Base-by-base conservation (phyloP, 495 filamentous ascomycete species). In the Chaetomium tenue region DNA sequence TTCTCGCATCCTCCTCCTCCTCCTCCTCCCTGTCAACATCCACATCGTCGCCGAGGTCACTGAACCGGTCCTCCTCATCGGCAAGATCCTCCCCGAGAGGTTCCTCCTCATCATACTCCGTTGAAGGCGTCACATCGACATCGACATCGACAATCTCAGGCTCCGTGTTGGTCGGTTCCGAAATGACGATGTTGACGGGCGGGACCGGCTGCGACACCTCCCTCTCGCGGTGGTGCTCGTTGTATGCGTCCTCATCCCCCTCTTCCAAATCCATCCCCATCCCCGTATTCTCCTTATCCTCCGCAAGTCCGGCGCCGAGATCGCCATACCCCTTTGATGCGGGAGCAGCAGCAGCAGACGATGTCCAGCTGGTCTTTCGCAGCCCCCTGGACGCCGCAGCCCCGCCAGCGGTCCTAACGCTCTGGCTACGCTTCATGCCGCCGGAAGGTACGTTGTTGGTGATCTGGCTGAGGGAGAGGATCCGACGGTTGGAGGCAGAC, bases 401-500 rank as follows among this genome's bases (percentile, higher is more conserved):
- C 7, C 52, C 61, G 40, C 56, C 63, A 66, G 90, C 85, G 23
- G 87, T 89, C 66, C 81, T 81, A 64, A 83, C 81, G 69, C 80
- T 84, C 71, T 84, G 79, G 74, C 83, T 80, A 62, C 85, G 83
- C 68, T 86, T 87, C 65, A 87, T 80, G 61, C 79, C 76, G 13
- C 88, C 87, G 6, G 79, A 76, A 6, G 84, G 77, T 6, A 87
- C 80, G 71, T 96, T 96, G 61, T 88, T 86, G 9, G 83, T 89
- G 22, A 98, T 93, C 72, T 96, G 88, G 72, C 88, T 95, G 46
- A 97, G 84, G 59, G 90, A 94, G 47, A 93, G 83, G 66, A 97
- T 97, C 13, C 94, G 87, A 3, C 93, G 85, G 22, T 60, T 60
- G 5, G 55, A 44, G 20, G 60, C 55, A 9, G 58, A 40, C 28